These are phyloP conservation scores for Gossypium thurberi DNA, from an alignment of 345 rosid genomes.

Conservation along the genomic window DNA sequence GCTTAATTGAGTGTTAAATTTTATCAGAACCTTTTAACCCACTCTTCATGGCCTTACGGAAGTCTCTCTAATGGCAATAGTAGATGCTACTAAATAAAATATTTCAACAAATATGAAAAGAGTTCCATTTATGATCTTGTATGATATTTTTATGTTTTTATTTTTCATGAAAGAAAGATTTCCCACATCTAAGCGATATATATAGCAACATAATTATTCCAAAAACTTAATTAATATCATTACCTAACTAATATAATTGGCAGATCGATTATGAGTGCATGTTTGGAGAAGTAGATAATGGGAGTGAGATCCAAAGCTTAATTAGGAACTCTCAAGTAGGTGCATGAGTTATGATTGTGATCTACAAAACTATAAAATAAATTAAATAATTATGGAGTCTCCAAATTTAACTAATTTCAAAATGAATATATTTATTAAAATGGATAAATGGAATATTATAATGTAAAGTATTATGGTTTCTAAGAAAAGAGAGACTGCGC, in stretches of 20 bases:
- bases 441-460: no score
- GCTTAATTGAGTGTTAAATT: no score
- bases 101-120: not conserved
- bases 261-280: not conserved
- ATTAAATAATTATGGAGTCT: not conserved
- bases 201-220: not conserved
- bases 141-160: not conserved
- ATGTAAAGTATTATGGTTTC: no score
- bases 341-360: not conserved
- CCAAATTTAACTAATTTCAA: not conserved
- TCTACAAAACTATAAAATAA: not conserved
- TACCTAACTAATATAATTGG: not conserved
- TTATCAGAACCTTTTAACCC: no score
- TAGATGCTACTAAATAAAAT: not conserved
- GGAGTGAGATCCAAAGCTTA: constrained; percentile 1
- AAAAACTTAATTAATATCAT: not conserved
- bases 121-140: not conserved
- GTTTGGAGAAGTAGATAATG: not conserved
- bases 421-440: no score
- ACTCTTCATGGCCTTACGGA: no score
- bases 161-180: not conserved
- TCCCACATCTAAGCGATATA: no score
- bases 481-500: constrained; percentile 16
- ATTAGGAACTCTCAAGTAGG: not conserved
- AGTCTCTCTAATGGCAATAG: no score